Evolutionary conservation across 257 asterid species (phyloP).

Genomic region (Solanum etuberosum): DNA sequence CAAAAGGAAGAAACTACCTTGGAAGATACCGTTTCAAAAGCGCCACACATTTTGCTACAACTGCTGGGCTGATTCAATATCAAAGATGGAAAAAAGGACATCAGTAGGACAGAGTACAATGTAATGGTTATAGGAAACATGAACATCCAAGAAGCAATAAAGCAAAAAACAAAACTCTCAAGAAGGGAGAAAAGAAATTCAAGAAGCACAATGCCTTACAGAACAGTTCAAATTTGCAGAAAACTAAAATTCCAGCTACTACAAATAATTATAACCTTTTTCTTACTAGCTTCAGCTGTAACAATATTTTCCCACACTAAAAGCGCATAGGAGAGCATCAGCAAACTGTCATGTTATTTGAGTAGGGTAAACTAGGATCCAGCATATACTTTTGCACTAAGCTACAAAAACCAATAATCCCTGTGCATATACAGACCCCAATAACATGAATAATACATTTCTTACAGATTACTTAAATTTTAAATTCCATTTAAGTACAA

Average conservation of each 20-base stretch:
- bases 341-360: not conserved
- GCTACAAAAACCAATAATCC: not conserved
- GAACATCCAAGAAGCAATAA: not conserved
- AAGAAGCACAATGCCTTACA: not conserved
- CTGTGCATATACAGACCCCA: not conserved
- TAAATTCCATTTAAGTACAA: not conserved
- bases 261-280: not conserved
- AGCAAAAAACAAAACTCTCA: not conserved
- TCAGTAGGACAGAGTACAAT: constrained; percentile 2
- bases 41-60: constrained; percentile 91
- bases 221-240: not conserved
- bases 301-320: not conserved
- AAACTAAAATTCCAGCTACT: not conserved
- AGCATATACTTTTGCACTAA: not conserved
- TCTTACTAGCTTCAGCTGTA: not conserved
- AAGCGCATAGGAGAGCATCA: not conserved
- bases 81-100: constrained; percentile 4
- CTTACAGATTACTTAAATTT: not conserved
- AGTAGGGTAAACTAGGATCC: not conserved
- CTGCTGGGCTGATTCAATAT: constrained; percentile 75
- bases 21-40: constrained; percentile 85
- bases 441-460: not conserved
- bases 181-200: not conserved
- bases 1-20: constrained; percentile 42
- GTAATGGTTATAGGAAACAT: not conserved